Evolutionary conservation across 2,329 filamentous ascomycete genomes (phyloP), one percentile per base, ranked within the genome.

Genomic region (Calonectria pauciramosa): DNA sequence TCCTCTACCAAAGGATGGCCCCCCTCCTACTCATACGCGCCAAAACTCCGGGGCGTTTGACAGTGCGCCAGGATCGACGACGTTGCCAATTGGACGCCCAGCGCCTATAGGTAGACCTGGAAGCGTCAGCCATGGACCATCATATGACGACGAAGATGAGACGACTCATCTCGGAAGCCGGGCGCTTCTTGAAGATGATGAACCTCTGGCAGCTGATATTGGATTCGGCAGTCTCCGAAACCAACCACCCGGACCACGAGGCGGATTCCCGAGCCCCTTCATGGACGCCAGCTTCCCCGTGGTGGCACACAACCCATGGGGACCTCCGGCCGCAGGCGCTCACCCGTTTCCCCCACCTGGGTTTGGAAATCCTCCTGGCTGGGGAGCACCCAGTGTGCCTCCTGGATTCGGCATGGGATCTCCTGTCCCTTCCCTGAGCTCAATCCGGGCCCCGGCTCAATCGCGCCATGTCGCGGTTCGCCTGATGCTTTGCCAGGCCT

Each of bases 131-230:
- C 89, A 90, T 60, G 90, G 90, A 18, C 91, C 96, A 41, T 86
- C 87, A 65, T 80, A 80, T 63, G 88, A 89, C 32, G 86, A 87
- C 34, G 87, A 95, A 26, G 95, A 96, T 70, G 91, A 95, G 70
- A 94, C 93, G 76, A 91, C 93, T 75, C 96, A 97, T 80, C 89
- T 99, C 32, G 97, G 97, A 16, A 99, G 96, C 84, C 96, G 95
- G 80, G 97, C 96, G 16, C 88, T 99, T 16, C 88, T 99, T 60
- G 93, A 93, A 75, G 96, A 97, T 82, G 95, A 88, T 85, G 94
- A 88, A 82, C 90, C 85, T 76, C 86, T 88, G 41, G 83, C 84
- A 8, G 69, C 78, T 26, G 84, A 85, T 14, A 71, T 82, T 30
- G 81, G 81, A 60, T 71, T 78, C 0, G 79, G 82, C 28, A 83